Conservation (phyloP, 2,329 filamentous ascomycete species). For the Fusarium multiceps region DNA sequence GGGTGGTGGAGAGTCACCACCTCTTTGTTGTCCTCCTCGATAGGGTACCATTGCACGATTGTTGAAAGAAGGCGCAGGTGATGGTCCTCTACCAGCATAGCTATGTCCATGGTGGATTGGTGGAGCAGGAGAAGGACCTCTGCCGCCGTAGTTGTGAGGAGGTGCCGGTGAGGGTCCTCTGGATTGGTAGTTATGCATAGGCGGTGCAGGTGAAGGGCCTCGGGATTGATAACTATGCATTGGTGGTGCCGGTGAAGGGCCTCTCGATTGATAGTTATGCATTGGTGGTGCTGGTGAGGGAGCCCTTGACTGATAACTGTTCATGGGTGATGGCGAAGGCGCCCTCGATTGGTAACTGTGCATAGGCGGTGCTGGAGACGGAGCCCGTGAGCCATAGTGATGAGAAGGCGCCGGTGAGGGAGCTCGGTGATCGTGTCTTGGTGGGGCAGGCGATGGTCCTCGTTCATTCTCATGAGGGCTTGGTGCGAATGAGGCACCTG, state of each 20-base stretch:
- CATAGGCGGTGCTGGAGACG: conserved; percentile 42
- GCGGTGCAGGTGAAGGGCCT: conserved; percentile 34
- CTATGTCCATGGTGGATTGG: conserved; percentile 48
- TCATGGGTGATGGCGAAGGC: conserved; percentile 37
- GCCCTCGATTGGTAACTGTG: conserved; percentile 29
- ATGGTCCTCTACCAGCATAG: conserved; percentile 52
- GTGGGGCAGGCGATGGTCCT: conserved; percentile 42
- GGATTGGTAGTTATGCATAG: conserved; percentile 38
- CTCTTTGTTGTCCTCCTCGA: conserved; percentile 49
- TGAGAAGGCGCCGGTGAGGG: conserved; percentile 50
- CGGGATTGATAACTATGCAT: conserved; percentile 15
- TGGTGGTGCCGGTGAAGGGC: conserved; percentile 33
- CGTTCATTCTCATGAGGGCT: conserved; percentile 42
- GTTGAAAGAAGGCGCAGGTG: conserved; percentile 51
- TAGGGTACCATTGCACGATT: conserved; percentile 41
- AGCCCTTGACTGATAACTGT: conserved; percentile 44
- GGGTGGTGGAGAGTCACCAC: conserved; percentile 74
- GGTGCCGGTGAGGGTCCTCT: conserved; percentile 45
- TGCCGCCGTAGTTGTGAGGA: conserved; percentile 48
- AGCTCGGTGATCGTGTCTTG: conserved; percentile 34
- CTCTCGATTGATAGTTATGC: conserved; percentile 20
- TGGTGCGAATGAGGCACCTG: conserved; percentile 52
- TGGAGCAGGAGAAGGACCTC: conserved; percentile 48
- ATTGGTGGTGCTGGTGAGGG: conserved; percentile 43
- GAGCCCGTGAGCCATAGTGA: conserved; percentile 49